Percentiles rank a stretch among this genome's conserved stretches.
phyloP scores from a whole-genome alignment of 1,139 yeast species.

The Blastobotrys malaysiensis region DNA sequence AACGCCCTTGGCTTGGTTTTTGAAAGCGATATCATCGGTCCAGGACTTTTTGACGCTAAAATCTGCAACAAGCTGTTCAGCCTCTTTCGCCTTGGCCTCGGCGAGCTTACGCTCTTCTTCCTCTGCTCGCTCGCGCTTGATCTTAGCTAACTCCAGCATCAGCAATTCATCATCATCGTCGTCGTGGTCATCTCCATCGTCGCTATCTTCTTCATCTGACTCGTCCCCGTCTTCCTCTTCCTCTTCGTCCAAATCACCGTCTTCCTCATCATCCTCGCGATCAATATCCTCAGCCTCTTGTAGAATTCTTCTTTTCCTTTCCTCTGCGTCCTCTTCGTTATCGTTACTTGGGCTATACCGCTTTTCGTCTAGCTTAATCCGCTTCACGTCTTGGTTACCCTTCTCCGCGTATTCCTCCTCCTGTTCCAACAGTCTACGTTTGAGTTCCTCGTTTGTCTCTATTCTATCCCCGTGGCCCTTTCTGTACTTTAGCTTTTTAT shows the following conservation, averaged over 20 bases:
- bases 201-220: slow-evolving; percentile 24
- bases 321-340: slow-evolving; percentile 10
- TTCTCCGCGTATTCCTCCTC: slow-evolving; percentile 12
- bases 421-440: slow-evolving; percentile 17
- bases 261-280: slow-evolving; percentile 19
- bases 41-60: slow-evolving; percentile 38
- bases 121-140: slow-evolving; percentile 43
- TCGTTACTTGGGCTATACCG: not conserved
- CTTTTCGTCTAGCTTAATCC: slow-evolving; percentile 3
- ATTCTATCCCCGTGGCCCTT: slow-evolving; percentile 34
- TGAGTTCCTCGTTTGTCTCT: slow-evolving; percentile 25
- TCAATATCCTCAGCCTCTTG: slow-evolving; percentile 23
- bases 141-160: slow-evolving; percentile 49
- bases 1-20: slow-evolving; percentile 34
- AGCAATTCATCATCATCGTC: slow-evolving; percentile 36
- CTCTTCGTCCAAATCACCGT: slow-evolving; percentile 9
- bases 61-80: slow-evolving; percentile 10
- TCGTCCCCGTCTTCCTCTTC: slow-evolving; percentile 17
- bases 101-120: slow-evolving; percentile 35
- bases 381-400: slow-evolving; percentile 14
- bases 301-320: slow-evolving; percentile 21
- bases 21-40: slow-evolving; percentile 45
- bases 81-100: slow-evolving; percentile 40
- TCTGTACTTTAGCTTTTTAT: slow-evolving; percentile 59
- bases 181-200: slow-evolving; percentile 24